A percentile compares a stretch with the other conserved stretches of the same genome.
phyloP scores from a whole-genome alignment of 768 basidiomycete species.

The Macrolepiota fuliginosa region DNA sequence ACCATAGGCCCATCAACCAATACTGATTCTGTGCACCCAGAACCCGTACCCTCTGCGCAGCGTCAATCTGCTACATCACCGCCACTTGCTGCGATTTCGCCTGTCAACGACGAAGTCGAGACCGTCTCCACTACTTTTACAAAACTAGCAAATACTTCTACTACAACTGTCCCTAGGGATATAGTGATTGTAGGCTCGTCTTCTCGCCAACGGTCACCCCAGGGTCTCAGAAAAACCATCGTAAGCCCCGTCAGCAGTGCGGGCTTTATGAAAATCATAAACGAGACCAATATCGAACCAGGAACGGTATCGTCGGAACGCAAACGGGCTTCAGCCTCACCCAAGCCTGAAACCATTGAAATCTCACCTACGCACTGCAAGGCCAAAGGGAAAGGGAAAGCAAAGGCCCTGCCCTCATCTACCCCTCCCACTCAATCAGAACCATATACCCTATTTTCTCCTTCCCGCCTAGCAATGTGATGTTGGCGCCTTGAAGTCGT shows the following conservation, averaged over 20 bases:
- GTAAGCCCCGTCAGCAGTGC: background rate
- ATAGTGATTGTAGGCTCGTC: background rate
- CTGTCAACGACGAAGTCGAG: background rate
- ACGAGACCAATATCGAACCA: conserved; percentile 4
- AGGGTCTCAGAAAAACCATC: background rate
- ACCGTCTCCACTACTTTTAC: background rate
- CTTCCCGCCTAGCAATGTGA: conserved; percentile 69
- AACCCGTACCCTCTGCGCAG: background rate
- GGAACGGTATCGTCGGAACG: background rate
- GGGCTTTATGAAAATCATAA: conserved; percentile 4
- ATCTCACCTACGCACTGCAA: conserved; percentile 1
- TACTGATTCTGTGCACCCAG: background rate
- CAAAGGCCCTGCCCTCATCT: conserved; percentile 8
- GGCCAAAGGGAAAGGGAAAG: conserved; percentile 12
- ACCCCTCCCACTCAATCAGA: conserved; percentile 11
- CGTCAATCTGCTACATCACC: background rate
- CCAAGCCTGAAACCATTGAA: conserved; percentile 15
- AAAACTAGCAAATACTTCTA: background rate
- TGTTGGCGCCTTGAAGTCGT: conserved; percentile 79
- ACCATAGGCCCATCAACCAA: background rate
- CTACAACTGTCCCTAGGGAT: background rate
- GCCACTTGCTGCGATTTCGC: background rate
- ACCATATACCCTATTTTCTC: conserved; percentile 76
- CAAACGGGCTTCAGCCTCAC: conserved; percentile 10
- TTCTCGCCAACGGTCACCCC: background rate